Evolutionary conservation across 169 alveolate species (phyloP).

Genomic region (Plasmodium cynomolgi): DNA sequence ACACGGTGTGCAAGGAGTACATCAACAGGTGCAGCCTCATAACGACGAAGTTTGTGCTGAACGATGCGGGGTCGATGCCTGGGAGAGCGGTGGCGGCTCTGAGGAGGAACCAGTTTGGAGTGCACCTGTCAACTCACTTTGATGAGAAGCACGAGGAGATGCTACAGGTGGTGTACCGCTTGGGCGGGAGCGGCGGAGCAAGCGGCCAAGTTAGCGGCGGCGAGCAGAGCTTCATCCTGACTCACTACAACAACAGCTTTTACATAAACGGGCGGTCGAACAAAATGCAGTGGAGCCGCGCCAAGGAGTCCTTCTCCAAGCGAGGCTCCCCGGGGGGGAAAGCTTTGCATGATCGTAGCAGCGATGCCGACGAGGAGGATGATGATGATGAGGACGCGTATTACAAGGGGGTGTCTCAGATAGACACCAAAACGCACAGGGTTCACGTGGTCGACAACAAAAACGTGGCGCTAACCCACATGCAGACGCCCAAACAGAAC

Average conservation of each 20-base stretch:
- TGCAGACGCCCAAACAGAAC: constrained; percentile 38
- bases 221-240: constrained; percentile 6
- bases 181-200: background rate
- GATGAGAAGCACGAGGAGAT: constrained; percentile 71
- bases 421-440: background rate
- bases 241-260: constrained; percentile 40
- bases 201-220: background rate
- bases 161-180: constrained; percentile 10
- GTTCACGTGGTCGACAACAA: background rate
- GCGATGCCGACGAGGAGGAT: background rate
- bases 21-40: constrained; percentile 29
- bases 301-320: background rate
- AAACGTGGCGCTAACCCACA: background rate
- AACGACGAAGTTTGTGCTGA: constrained; percentile 14
- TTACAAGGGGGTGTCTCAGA: background rate
- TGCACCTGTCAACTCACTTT: constrained; percentile 36
- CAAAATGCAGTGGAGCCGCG: background rate
- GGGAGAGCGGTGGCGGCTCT: background rate
- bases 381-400: constrained; percentile 3
- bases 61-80: background rate
- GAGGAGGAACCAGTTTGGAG: background rate
- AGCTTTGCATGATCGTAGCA: background rate
- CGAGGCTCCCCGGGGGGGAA: background rate
- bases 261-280: constrained; percentile 11
- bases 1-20: constrained; percentile 45